These are phyloP conservation scores for Pythium folliculosum DNA, from an alignment of 352 stramenopile genomes.

Conservation along the genomic window DNA sequence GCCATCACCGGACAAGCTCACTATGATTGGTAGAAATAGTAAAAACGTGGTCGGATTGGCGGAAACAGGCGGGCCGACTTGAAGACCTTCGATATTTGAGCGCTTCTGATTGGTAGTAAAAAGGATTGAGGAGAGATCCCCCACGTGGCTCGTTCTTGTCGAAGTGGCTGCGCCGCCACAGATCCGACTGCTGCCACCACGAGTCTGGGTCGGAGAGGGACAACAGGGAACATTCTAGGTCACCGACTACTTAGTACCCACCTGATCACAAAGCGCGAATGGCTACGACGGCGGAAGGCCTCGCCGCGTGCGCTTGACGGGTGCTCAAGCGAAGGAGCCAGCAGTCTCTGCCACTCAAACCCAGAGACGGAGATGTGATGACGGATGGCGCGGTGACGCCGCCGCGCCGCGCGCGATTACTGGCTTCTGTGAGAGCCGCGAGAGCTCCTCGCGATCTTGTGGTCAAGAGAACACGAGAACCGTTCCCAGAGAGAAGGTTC, in stretches of 20 bases:
- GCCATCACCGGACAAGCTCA: neutral
- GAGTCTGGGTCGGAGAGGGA: conserved; percentile 8
- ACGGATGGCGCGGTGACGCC: neutral
- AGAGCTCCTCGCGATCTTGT: neutral
- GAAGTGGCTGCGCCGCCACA: conserved; percentile 16
- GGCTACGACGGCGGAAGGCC: conserved; percentile 16
- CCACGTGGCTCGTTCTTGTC: conserved; percentile 14
- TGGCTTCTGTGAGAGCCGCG: neutral
- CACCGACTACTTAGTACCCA: conserved; percentile 27
- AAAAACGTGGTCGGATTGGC: neutral
- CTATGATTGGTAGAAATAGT: neutral
- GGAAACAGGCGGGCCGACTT: neutral
- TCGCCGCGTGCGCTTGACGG: neutral
- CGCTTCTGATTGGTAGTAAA: neutral
- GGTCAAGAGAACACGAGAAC: neutral
- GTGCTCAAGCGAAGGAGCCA: too few relatives aligned
- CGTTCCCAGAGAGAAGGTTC: neutral
- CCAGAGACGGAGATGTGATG: neutral
- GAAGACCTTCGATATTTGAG: conserved; percentile 8
- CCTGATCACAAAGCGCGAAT: conserved; percentile 12
- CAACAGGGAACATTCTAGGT: neutral
- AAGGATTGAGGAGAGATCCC: conserved; percentile 2
- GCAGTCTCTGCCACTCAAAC: neutral
- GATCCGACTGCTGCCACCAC: conserved; percentile 6
- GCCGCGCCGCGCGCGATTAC: neutral